Conservation (phyloP, 306 rosid species). For the Geum urbanum region DNA sequence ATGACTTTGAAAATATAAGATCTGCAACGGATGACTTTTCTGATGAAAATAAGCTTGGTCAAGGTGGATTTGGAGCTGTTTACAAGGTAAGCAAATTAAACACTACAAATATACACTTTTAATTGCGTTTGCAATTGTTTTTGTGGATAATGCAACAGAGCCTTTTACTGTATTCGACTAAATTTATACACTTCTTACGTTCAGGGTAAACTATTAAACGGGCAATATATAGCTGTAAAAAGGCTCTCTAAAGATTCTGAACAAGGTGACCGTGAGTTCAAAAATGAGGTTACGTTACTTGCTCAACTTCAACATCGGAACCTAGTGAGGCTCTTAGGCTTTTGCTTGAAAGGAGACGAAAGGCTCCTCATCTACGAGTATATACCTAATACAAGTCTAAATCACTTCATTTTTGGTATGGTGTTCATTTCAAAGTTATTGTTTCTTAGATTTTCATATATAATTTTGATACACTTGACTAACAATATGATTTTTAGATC, state of each 20-base stretch:
- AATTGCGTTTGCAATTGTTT: not conserved
- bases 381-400: not conserved
- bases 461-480: not conserved
- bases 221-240: not conserved
- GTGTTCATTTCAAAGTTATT: not conserved
- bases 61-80: no score
- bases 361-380: constrained; percentile 11
- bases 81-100: no score
- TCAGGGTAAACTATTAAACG: not conserved
- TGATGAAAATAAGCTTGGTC: no score
- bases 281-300: constrained; percentile 1
- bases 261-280: constrained; percentile 5
- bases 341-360: not conserved
- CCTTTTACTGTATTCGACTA: no score
- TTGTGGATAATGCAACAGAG: no score
- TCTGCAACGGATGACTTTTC: not conserved
- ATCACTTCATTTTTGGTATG: constrained; percentile 13
- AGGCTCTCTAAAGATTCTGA: not conserved
- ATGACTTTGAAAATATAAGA: constrained; percentile 4
- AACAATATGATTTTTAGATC: not conserved
- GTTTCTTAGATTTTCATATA: not conserved
- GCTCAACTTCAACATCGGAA: constrained; percentile 12
- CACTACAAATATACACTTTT: not conserved
- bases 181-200: not conserved
- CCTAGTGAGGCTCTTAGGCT: constrained; percentile 1